phyloP scores from a whole-genome alignment of 2,329 filamentous ascomycete species.

The Davidsoniella virescens region DNA sequence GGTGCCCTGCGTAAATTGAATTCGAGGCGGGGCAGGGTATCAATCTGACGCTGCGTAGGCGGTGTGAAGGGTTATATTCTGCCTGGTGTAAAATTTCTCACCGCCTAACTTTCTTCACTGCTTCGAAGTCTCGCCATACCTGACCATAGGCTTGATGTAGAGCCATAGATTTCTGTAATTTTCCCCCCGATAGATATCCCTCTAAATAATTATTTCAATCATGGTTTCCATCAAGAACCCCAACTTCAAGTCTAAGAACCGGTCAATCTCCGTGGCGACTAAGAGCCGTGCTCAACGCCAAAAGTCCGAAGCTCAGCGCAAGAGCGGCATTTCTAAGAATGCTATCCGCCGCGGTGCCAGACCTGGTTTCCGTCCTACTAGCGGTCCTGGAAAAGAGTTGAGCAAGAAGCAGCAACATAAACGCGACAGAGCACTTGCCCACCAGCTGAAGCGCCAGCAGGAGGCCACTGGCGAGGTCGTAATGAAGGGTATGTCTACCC shows the following conservation, averaged over 20 bases:
- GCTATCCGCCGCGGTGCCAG: slow-evolving; percentile 34
- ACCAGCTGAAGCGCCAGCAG: slow-evolving; percentile 36
- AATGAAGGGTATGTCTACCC: slow-evolving; percentile 27
- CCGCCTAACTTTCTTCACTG: slow-evolving; percentile 11
- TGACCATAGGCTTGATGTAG: not conserved
- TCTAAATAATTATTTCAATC: slow-evolving; percentile 10
- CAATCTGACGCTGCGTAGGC: too few species aligned
- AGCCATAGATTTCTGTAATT: not conserved
- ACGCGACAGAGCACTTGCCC: slow-evolving; percentile 35
- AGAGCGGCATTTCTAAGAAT: slow-evolving; percentile 25
- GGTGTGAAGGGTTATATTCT: not conserved
- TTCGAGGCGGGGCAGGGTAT: too few species aligned
- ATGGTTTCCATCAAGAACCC: slow-evolving; percentile 44
- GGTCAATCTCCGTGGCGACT: slow-evolving; percentile 29
- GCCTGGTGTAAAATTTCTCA: slow-evolving; percentile 7
- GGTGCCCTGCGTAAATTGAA: too few species aligned
- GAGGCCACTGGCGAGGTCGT: slow-evolving; percentile 32
- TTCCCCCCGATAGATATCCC: not conserved
- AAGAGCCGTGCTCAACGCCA: slow-evolving; percentile 28
- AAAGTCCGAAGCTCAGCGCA: slow-evolving; percentile 25
- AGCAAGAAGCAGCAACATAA: slow-evolving; percentile 41
- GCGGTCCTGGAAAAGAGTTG: slow-evolving; percentile 33
- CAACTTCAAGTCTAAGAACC: slow-evolving; percentile 39
- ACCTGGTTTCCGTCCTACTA: slow-evolving; percentile 36
- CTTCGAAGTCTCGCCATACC: not conserved